Evolutionary conservation across 2,329 filamentous ascomycete species (phyloP).

Genomic region (Mycosphaerella sp.): DNA sequence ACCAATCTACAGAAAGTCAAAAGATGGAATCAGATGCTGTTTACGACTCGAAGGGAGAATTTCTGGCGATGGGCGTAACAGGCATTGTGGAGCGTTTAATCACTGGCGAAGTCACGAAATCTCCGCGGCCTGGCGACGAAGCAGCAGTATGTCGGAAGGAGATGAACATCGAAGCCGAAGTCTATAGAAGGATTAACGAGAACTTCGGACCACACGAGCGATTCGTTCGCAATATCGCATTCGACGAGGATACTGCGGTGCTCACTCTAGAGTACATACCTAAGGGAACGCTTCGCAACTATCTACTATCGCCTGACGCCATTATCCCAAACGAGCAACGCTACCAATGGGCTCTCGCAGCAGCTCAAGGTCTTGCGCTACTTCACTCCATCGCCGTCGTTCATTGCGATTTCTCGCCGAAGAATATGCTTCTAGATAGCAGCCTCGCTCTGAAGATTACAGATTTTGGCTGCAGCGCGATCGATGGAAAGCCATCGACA

Average conservation of each 20-base stretch:
- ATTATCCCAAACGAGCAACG: neutral
- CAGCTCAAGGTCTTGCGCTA: neutral
- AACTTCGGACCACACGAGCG: too few species aligned
- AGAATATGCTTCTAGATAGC: conserved; percentile 7
- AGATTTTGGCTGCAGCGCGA: conserved; percentile 1
- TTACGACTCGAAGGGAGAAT: too few species aligned
- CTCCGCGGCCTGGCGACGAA: neutral
- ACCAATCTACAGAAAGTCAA: too few species aligned
- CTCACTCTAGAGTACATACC: neutral
- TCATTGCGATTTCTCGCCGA: conserved; percentile 2
- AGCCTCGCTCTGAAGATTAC: conserved; percentile 2
- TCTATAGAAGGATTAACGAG: neutral
- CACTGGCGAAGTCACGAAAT: neutral
- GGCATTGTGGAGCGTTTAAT: neutral
- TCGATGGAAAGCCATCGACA: neutral
- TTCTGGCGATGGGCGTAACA: neutral
- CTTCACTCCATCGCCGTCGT: neutral
- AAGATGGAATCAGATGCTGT: too few species aligned
- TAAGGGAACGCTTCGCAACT: neutral
- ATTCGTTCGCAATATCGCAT: neutral
- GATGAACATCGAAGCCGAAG: neutral
- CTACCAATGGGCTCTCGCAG: neutral
- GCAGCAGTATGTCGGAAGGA: neutral
- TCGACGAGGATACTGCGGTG: neutral
- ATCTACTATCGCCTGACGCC: neutral